Conservation (phyloP, 768 basidiomycete species). For the Lactarius deliciosus region DNA sequence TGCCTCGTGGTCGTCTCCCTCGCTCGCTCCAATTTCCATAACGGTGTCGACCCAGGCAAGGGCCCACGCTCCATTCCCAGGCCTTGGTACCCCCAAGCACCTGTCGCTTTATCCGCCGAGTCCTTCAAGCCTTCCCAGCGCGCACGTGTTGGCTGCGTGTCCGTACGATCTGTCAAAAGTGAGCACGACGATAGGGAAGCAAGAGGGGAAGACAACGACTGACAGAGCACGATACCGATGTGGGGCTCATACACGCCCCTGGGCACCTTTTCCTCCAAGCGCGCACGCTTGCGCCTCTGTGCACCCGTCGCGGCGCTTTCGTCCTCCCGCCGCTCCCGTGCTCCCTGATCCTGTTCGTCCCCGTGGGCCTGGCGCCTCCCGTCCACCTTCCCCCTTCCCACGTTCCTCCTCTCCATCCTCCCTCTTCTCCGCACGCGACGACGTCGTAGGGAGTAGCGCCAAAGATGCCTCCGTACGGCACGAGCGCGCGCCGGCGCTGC, state of each 20-base stretch:
- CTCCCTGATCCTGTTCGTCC: constrained; percentile 6
- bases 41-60: constrained; percentile 71
- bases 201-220: constrained; percentile 33
- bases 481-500: constrained; percentile 55
- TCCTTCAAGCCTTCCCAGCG: constrained; percentile 61
- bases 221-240: constrained; percentile 71
- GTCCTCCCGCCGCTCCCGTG: constrained; percentile 35
- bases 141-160: constrained; percentile 71
- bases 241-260: constrained; percentile 84
- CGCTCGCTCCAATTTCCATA: constrained; percentile 37
- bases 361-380: constrained; percentile 29
- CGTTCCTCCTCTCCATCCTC: constrained; percentile 34
- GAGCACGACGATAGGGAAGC: neutral
- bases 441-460: constrained; percentile 30
- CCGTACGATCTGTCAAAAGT: constrained; percentile 57
- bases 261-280: constrained; percentile 40
- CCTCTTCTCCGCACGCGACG: constrained; percentile 26
- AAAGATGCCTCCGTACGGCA: constrained; percentile 50
- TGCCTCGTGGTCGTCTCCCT: constrained; percentile 26
- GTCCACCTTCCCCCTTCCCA: constrained; percentile 30
- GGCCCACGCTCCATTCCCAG: constrained; percentile 79
- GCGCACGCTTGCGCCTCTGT: constrained; percentile 26
- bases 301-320: constrained; percentile 26
- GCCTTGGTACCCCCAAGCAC: constrained; percentile 71
- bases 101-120: constrained; percentile 40